Base-by-base conservation (phyloP, 1,284 basidiomycete species). In the Fomes fomentarius region DNA sequence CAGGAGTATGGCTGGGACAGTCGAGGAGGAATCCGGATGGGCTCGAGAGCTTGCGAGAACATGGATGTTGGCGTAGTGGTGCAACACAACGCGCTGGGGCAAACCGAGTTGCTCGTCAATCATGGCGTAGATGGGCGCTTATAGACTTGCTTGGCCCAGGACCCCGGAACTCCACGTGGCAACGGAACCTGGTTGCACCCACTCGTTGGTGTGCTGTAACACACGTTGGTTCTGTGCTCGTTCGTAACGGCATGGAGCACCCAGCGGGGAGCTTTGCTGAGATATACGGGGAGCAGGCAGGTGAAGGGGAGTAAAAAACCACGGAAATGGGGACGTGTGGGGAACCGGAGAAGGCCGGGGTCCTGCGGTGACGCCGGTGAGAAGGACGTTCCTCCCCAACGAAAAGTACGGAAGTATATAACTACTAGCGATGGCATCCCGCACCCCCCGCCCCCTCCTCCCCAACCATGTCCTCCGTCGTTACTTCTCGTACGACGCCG, bases 391-490 rank as follows among this genome's bases (percentile, higher is more conserved):
- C 22, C 50, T 33, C 62, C 64, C 63, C 63, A 65, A 65, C 53
- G 61, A 52, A 64, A 61, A 56, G 54, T 45, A 25, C n/a, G 33
- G 49, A 54, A 28, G 52, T 63, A 65, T 62, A 62, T 64, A 63
- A 61, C 44, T 31, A 22, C 52, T 54, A 40, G 44, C 48, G 48
- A 61, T 44, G 54, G 49, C 47, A 40, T 41, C 3, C 48, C 31
- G 42, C 15, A 38, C 49, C 42, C 50, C 56, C 19, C 57, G 50
- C 56, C 51, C 57, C 52, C 49, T 46, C 46, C 59, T 53, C 52
- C 60, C 50, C 60, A 17, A 30, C 49, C 61, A 67, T 67, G 64
- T 69, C 66, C 40, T 55, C 64, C 53, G 64, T 64, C 61, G 67
- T 65, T 43, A 56, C 62, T 52, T 60, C 66, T 45, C 64, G 64